phyloP scores from a whole-genome alignment of 129 eudicot species.

The Flaveria bidentis region DNA sequence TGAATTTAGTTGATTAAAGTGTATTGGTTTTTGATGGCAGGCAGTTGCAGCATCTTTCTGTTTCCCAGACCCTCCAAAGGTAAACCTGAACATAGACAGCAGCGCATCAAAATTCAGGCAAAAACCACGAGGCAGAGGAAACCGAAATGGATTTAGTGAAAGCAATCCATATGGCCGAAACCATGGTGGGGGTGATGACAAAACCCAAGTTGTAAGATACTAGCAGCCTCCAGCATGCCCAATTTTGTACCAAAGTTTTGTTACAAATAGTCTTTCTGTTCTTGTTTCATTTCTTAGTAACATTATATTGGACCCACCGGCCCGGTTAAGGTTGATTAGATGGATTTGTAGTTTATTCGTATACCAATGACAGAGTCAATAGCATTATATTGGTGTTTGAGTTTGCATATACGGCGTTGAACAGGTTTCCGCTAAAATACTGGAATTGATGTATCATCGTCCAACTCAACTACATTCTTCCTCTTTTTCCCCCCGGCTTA shows the following conservation, averaged over 20 bases:
- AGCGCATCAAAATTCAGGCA: constrained; percentile 76
- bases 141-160: constrained; percentile 65
- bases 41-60: constrained; percentile 92
- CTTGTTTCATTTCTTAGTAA: too few species aligned
- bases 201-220: constrained; percentile 58
- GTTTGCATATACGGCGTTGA: too few species aligned
- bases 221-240: constrained; percentile 27
- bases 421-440: too few species aligned
- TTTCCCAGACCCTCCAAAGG: constrained; percentile 74
- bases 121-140: constrained; percentile 51
- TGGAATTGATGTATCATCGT: too few species aligned
- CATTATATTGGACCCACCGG: too few species aligned
- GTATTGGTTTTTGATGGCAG: constrained; percentile 33
- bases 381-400: too few species aligned
- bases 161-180: constrained; percentile 70
- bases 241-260: neutral
- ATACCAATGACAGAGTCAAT: too few species aligned
- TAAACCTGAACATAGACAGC: constrained; percentile 72
- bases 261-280: too few species aligned
- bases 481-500: too few species aligned
- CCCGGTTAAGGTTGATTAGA: too few species aligned
- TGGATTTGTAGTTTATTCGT: too few species aligned
- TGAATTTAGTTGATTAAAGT: neutral
- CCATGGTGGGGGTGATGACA: constrained; percentile 30
- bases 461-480: too few species aligned